Conservation (phyloP, 2,329 filamentous ascomycete species). For the Tolypocladium sp. region DNA sequence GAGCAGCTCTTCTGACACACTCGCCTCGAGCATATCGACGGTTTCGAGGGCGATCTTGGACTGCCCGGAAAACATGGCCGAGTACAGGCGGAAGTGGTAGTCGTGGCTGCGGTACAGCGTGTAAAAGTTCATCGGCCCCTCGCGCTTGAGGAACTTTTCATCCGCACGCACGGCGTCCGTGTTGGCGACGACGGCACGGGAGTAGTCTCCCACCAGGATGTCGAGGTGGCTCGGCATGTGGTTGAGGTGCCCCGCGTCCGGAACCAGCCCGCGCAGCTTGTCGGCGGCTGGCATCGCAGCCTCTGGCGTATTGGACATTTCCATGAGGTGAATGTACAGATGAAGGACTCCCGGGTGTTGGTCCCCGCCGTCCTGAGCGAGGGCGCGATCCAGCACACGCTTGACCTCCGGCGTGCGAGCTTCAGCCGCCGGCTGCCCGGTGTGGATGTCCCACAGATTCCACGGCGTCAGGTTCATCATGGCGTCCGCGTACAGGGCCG, state of each 20-base stretch:
- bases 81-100: slow-evolving; percentile 67
- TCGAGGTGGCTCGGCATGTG: slow-evolving; percentile 77
- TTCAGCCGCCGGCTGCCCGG: slow-evolving; percentile 19
- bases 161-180: slow-evolving; percentile 58
- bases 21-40: slow-evolving; percentile 46
- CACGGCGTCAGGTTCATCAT: slow-evolving; percentile 40
- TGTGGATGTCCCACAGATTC: slow-evolving; percentile 31
- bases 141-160: slow-evolving; percentile 50
- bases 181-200: slow-evolving; percentile 57
- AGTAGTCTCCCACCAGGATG: slow-evolving; percentile 63
- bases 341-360: slow-evolving; percentile 64
- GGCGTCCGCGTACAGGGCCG: slow-evolving; percentile 29
- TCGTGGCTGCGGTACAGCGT: slow-evolving; percentile 68
- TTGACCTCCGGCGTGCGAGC: slow-evolving; percentile 24
- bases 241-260: slow-evolving; percentile 60
- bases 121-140: slow-evolving; percentile 63
- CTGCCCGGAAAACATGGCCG: slow-evolving; percentile 68
- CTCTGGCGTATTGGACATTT: slow-evolving; percentile 64
- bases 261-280: slow-evolving; percentile 52
- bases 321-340: slow-evolving; percentile 69
- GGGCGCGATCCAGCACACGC: slow-evolving; percentile 30
- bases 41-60: slow-evolving; percentile 54
- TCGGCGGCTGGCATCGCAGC: slow-evolving; percentile 52
- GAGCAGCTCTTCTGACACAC: slow-evolving; percentile 54
- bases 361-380: slow-evolving; percentile 30